Evolutionary conservation across 2,329 filamentous ascomycete genomes (phyloP), one percentile per base, ranked within the genome.

Genomic region (Neurospora crassa): DNA sequence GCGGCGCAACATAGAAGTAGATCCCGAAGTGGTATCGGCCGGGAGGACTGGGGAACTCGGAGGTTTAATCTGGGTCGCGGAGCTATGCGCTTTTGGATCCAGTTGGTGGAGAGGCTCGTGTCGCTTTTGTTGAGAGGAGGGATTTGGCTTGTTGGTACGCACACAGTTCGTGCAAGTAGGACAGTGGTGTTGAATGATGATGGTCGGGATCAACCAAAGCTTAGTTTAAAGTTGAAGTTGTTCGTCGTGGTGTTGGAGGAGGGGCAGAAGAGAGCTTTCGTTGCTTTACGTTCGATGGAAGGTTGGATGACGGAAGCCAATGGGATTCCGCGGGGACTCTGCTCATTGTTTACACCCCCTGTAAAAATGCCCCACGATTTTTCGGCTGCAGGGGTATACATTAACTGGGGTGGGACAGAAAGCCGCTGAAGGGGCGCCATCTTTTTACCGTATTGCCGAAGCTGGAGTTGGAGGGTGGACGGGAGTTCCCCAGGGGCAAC

Each of bases 1-100:
- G 81, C 84, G 79, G 82, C 84, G 80, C 83, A 88, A 78, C 89
- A 87, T 83, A 84, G 82, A 76, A 63, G 76, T 77, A 53, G 69
- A 67, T 47, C n/a, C 70, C 29, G 70, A 47, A 12, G 68, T 69
- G 40, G 68, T 43, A 69, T 42, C 42, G 68, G 42, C 7, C 40
- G 68, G 34, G 12, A 20, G 34, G 34, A 42, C 67, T 59, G 18
- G 7, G 24, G 5, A 59, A 18, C 16, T 59, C 14, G 24, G 14
- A 59, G 24, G 24, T 59, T 59, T 37, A 1, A 37, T 37, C 14
- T 14, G 45, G 45, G 12, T 53, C 45, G 45, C 20, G 20, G 24
- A 24, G 45, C 45, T 53, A 53, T 24, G 45, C 45, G 53, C 24
- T 59, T 59, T 59, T 59, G 53, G 24, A n/a, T 29, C 7, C 6